Percentiles rank a stretch among this genome's conserved stretches.
phyloP scores from a whole-genome alignment of 1,284 basidiomycete genomes.

The Neolentinus lepideus region DNA sequence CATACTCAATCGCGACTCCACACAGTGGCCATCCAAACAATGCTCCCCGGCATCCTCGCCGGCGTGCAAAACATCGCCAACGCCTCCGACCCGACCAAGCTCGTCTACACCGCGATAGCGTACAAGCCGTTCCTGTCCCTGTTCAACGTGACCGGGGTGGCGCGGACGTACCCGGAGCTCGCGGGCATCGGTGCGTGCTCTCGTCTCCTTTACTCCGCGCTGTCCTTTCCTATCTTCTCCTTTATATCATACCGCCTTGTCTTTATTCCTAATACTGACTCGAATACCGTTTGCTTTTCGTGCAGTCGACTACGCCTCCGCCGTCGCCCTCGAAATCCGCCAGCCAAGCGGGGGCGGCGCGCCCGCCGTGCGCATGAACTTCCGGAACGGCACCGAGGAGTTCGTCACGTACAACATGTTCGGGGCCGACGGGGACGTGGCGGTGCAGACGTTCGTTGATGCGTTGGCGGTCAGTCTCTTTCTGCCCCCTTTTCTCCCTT shows the following conservation, averaged over 20 bases:
- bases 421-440: conserved; percentile 35
- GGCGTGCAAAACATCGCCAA: conserved; percentile 36
- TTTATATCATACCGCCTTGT: too few species aligned
- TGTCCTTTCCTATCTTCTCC: too few species aligned
- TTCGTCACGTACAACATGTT: conserved; percentile 21
- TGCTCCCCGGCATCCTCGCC: conserved; percentile 37
- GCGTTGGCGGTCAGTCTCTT: conserved; percentile 35
- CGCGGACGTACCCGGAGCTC: conserved; percentile 21
- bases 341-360: conserved; percentile 15
- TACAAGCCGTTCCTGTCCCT: conserved; percentile 52
- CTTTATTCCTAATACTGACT: too few species aligned
- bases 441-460: conserved; percentile 47
- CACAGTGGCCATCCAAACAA: conserved; percentile 36
- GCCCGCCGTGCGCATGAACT: conserved; percentile 46
- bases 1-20: neutral
- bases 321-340: conserved; percentile 33
- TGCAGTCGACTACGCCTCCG: conserved; percentile 41
- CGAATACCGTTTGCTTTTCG: too few species aligned
- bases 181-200: conserved; percentile 25
- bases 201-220: too few species aligned
- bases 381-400: conserved; percentile 47
- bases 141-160: conserved; percentile 41
- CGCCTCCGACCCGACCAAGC: conserved; percentile 31
- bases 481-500: neutral
- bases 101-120: conserved; percentile 35